Percentiles rank a stretch among this genome's conserved stretches.
These are phyloP conservation scores for Corallochytrium limacisporum DNA, from an alignment of 78 protist genomes.

Conservation along the genomic window DNA sequence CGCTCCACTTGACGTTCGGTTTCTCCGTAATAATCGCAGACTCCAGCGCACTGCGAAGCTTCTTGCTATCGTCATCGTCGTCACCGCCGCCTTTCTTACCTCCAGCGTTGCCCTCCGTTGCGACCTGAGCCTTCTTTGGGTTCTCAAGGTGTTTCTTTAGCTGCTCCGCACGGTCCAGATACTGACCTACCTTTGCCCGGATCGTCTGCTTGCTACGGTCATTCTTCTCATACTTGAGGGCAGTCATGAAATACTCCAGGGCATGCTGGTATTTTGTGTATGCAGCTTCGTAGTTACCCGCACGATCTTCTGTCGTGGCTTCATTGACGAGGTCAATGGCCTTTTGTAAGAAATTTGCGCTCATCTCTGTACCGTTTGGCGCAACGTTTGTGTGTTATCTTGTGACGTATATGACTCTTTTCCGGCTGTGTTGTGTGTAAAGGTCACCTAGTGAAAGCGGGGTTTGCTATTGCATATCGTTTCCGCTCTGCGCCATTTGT, in stretches of 20 bases:
- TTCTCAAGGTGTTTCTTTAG: constrained; percentile 40
- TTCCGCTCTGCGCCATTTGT: no score
- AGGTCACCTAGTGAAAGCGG: no score
- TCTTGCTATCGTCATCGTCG: neutral
- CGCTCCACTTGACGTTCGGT: constrained; percentile 93
- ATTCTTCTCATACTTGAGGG: constrained; percentile 51
- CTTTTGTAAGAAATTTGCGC: no score
- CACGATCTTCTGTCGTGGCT: constrained; percentile 12
- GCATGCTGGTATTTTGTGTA: neutral
- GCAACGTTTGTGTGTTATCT: no score
- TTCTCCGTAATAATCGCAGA: constrained; percentile 72
- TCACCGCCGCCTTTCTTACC: neutral
- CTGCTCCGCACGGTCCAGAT: constrained; percentile 63
- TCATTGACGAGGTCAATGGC: constrained; percentile 12
- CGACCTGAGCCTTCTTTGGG: neutral
- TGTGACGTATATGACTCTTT: no score
- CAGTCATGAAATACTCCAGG: constrained; percentile 17
- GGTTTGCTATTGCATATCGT: no score
- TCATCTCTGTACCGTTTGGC: no score
- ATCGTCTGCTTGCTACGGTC: constrained; percentile 39
- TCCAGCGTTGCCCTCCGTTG: neutral
- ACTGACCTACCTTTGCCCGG: constrained; percentile 41
- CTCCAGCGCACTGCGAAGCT: neutral
- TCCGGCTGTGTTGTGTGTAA: no score
- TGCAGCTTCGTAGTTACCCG: constrained; percentile 8